Base-by-base conservation (phyloP, 2,329 filamentous ascomycete species). In the Cladosporium halotolerans region DNA sequence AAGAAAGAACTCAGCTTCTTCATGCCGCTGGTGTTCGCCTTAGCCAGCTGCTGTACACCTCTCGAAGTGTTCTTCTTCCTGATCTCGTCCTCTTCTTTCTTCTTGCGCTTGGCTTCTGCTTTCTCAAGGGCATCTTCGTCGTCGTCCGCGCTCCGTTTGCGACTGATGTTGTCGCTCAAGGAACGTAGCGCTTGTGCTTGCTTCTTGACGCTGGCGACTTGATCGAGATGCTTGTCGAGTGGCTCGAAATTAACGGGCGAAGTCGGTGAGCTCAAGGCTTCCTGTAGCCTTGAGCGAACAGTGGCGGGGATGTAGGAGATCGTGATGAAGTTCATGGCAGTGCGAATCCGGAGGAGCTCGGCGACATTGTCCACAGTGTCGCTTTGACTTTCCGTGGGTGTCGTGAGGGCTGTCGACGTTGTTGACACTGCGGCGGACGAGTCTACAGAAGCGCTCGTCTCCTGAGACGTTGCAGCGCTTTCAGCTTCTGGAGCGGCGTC, bases 1-100 rank as follows among this genome's bases (percentile, higher is more conserved):
- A 99, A 99, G 73, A 99, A 99, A 57, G 85, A 81, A 67, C 88
- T 96, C 80, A 99, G 81, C 76, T 97, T 99, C 79, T 88, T 93
- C 93, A 99, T 99, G 1, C 93, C 93, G 18, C 73, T 82, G 0
- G 86, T 91, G 71, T 97, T 88, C 45, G 91, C 92, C 73, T 97
- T 99, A 68, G 87, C 87, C 64, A 99, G 69, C 45, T 91, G 80
- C 66, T 84, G 85, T 1, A 96, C 82, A 0, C 83, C 91, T 28
- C 83, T 78, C 57, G 87, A 93, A 72, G 88, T 81, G 2, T 80
- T 82, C 73, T 95, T 91, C 71, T 85, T 91, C 69, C 82, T 85
- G 73, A 85, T 87, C 55, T 96, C 91, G 55, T 96, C 91, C 57
- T 96, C 92, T 47, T 96, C 90, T 72, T 86, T 83, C 68, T 85